Evolutionary conservation across 805 yeast genomes (phyloP), one percentile per base, ranked within the genome.

Genomic region (Myxozyma kluyveri): DNA sequence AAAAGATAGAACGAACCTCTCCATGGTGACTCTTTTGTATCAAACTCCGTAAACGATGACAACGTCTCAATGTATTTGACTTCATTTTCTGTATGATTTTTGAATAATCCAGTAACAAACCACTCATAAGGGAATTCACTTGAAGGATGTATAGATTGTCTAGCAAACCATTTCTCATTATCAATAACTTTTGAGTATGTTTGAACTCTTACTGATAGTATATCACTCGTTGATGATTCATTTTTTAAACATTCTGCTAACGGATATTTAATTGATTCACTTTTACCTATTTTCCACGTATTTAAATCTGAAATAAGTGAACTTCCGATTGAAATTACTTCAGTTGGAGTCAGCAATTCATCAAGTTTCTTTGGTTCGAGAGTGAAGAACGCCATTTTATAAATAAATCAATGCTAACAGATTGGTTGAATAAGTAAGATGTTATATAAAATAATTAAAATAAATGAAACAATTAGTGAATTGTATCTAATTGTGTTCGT

Each of bases 71-170:
- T 72, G 51, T 72, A 72, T 48, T 71, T 59, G 27, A 65, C 62
- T 56, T 72, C 75, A 45, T 72, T 61, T 42, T 62, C 65, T 7
- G 74, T 71, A 52, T 72, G 75, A 53, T 71, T 57, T 4, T 65
- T 59, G n/a, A 63, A 57, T 5, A 72, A 41, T 4, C 69, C 66
- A 35, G 45, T 47, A 35, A 49, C 50, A 57, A 70, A 63, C 46
- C 53, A 45, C 19, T 62, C 66, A 53, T 63, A 71, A 2, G 65
- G 50, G 45, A 64, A 67, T 12, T 49, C 47, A n/a, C n/a, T n/a
- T n/a, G n/a, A n/a, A n/a, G n/a, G n/a, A 52, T 71, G 74, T 14
- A 52, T 45, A 12, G 72, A 66, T 7, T 59, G 63, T 4, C 75
- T 63, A 9, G 72, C 71, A 42, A 65, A 67, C 75, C 75, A 71